phyloP scores from a whole-genome alignment of 306 rosid genomes.

The Trifolium fragiferum region DNA sequence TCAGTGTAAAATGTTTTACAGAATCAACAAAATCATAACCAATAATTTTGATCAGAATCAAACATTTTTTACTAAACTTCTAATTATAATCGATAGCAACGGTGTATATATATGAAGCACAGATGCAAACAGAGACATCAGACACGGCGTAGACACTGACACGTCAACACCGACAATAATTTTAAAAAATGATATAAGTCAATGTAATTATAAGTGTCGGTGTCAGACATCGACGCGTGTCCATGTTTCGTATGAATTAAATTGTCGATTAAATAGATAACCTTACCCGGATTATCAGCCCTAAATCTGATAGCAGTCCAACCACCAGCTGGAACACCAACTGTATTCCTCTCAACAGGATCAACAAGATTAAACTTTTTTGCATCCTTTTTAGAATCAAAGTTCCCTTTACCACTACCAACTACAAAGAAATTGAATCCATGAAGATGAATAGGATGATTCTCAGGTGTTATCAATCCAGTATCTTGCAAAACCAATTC shows the following conservation, averaged over 20 bases:
- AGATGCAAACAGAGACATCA: too few species aligned
- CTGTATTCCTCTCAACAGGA: conserved; percentile 86
- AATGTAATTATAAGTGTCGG: too few species aligned
- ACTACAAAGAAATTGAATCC: conserved; percentile 82
- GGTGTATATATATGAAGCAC: too few species aligned
- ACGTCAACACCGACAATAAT: too few species aligned
- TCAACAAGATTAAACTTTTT: conserved; percentile 75
- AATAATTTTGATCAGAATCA: too few species aligned
- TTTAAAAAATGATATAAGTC: too few species aligned
- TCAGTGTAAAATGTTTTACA: too few species aligned
- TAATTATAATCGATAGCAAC: too few species aligned
- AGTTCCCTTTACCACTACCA: conserved; percentile 81
- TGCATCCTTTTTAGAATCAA: conserved; percentile 59
- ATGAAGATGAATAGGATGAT: conserved; percentile 88
- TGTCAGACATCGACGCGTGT: too few species aligned
- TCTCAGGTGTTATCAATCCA: conserved; percentile 77
- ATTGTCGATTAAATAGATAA: background rate
- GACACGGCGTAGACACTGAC: too few species aligned
- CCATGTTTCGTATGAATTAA: background rate
- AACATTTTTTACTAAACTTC: too few species aligned
- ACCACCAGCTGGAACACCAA: conserved; percentile 80
- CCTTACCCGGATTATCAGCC: conserved; percentile 90
- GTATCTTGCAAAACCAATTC: conserved; percentile 85
- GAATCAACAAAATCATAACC: too few species aligned
- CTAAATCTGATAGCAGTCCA: conserved; percentile 81